These are phyloP conservation scores for Capsicum chinense DNA, from an alignment of 257 asterid species.

Conservation along the genomic window DNA sequence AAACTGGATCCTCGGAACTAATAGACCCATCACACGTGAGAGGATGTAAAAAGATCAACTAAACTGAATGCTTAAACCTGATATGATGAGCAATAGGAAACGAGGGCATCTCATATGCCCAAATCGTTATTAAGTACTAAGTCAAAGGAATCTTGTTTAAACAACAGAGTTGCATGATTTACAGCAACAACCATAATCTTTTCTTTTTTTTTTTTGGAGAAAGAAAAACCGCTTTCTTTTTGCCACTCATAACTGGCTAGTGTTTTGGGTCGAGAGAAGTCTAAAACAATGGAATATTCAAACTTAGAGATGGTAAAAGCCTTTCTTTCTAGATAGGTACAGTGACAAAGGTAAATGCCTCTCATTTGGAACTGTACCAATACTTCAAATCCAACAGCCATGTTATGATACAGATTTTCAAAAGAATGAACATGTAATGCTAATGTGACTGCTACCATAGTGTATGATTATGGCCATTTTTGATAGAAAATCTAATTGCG, in stretches of 20 bases:
- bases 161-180: conserved; percentile 8
- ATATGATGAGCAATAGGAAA: background rate
- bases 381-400: background rate
- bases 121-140: background rate
- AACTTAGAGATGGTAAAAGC: background rate
- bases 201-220: background rate
- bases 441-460: background rate
- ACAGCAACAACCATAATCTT: background rate
- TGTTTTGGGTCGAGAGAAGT: background rate
- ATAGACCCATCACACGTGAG: background rate
- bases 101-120: background rate
- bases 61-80: background rate
- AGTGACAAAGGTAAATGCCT: background rate
- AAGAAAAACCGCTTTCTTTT: background rate
- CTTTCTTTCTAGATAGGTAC: background rate
- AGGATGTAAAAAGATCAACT: conserved; percentile 12
- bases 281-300: background rate
- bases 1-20: conserved; percentile 8
- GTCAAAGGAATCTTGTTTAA: conserved; percentile 22
- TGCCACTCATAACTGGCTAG: background rate
- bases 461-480: conserved; percentile 1
- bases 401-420: background rate
- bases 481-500: background rate
- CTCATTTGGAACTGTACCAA: background rate
- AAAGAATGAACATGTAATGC: background rate